Evolutionary conservation across 306 rosid species (phyloP).

Genomic region (Gleditsia sinensis): DNA sequence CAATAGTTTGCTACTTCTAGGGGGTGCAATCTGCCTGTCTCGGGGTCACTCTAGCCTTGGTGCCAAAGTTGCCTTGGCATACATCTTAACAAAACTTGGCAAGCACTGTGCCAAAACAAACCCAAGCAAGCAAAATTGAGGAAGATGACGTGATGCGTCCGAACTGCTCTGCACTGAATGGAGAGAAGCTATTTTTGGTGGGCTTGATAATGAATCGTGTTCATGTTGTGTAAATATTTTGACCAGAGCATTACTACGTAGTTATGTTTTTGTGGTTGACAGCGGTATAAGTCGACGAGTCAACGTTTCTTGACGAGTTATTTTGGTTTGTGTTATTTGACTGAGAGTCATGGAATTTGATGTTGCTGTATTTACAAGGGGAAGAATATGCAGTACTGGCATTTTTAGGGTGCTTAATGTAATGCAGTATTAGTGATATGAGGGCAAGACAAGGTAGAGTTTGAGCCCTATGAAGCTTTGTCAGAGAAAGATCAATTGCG

Average conservation of each 20-base stretch:
- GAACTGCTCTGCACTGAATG: background rate
- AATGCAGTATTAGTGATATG: background rate
- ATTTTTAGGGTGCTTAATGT: background rate
- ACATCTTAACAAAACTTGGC: slow-evolving; percentile 62
- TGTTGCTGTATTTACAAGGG: background rate
- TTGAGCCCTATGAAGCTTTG: background rate
- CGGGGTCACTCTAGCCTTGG: slow-evolving; percentile 85
- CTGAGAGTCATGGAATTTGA: background rate
- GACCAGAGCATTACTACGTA: background rate
- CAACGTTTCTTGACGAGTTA: background rate
- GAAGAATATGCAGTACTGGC: background rate
- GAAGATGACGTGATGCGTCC: slow-evolving; percentile 29
- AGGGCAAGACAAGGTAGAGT: background rate
- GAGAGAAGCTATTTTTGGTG: background rate
- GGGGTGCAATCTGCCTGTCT: slow-evolving; percentile 76
- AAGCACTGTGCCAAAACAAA: slow-evolving; percentile 54
- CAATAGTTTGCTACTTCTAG: slow-evolving; percentile 70
- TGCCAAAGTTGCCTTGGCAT: slow-evolving; percentile 85
- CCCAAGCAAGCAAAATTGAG: slow-evolving; percentile 31
- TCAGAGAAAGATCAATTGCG: background rate
- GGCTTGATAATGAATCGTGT: background rate
- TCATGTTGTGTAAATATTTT: background rate
- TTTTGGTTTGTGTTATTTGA: background rate
- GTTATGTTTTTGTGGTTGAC: background rate
- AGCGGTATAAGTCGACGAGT: background rate